Evolutionary conservation across 2,329 filamentous ascomycete genomes (phyloP).

Genomic region (Monilinia vaccinii-corymbosi): DNA sequence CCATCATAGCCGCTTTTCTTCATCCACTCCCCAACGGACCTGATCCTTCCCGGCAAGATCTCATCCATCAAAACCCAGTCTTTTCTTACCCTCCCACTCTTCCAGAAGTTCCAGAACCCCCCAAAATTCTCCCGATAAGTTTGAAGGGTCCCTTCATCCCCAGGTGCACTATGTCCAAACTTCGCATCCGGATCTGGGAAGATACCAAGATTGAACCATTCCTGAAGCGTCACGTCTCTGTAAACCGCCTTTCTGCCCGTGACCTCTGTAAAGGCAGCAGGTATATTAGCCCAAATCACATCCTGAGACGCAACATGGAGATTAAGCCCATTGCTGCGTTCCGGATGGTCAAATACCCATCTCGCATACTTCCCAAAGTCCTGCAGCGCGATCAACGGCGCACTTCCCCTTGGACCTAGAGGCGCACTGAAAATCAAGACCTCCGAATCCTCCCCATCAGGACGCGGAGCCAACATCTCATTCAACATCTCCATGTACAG

Average conservation of each 20-base stretch:
- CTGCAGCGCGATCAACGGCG: slow-evolving; percentile 21
- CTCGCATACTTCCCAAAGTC: slow-evolving; percentile 23
- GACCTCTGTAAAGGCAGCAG: slow-evolving; percentile 13
- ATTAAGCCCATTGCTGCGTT: slow-evolving; percentile 19
- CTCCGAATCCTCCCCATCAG: slow-evolving; percentile 9
- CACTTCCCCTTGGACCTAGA: slow-evolving; percentile 11
- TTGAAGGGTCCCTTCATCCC: slow-evolving; percentile 15
- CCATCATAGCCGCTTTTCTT: slow-evolving; percentile 16
- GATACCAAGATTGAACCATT: slow-evolving; percentile 13
- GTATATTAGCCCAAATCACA: slow-evolving; percentile 17
- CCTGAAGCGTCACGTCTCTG: slow-evolving; percentile 16
- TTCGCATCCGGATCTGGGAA: slow-evolving; percentile 16
- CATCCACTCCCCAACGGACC: slow-evolving; percentile 21
- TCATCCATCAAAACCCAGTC: slow-evolving; percentile 21
- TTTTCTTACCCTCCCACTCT: slow-evolving; percentile 12
- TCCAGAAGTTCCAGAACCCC: slow-evolving; percentile 21
- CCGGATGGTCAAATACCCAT: slow-evolving; percentile 25
- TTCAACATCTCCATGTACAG: slow-evolving; percentile 28
- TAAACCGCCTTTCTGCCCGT: slow-evolving; percentile 18
- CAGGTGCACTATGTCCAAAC: slow-evolving; percentile 13
- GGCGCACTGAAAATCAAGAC: slow-evolving; percentile 15
- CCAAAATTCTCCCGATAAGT: slow-evolving; percentile 19
- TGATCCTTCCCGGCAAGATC: slow-evolving; percentile 19
- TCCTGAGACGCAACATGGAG: slow-evolving; percentile 22
- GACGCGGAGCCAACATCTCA: slow-evolving; percentile 17